Base-by-base conservation (phyloP, 495 filamentous ascomycete genomes). In the Aspergillus homomorphus region DNA sequence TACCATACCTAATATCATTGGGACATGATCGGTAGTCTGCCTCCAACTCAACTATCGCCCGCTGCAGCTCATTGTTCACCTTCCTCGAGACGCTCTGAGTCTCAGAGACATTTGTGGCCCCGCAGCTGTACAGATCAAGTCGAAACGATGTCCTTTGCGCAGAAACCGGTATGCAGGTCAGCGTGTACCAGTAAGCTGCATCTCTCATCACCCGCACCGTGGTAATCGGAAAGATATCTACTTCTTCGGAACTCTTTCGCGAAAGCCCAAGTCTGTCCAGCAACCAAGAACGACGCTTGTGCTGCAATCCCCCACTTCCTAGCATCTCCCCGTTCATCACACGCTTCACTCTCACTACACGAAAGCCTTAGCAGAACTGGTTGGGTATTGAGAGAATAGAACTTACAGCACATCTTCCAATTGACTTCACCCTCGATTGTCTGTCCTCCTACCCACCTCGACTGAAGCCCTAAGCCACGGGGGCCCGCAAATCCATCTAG, bases 361-460 rank as follows among this genome's bases (percentile, higher is more conserved):
- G 15, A 12, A 5, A 38, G 7, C 15, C 4, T 38, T 12, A 38
- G 33, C 33, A 38, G 15, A 6, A 7, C 23, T 20, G 23, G 24
- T 15, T 24, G n/a, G 24, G 30, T 9, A 42, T 18, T 14, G 7
- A 43, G 2, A 54, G 44, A 8, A 12, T 21, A 16, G 4, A 16
- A 46, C 28, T 41, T 38, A 76, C 74, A 23, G 7, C 60, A 64
- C 16, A 66, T 16, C 50, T 80, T 81, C 80, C 78, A 81, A 52
- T 82, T 81, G 26, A 81, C 80, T 0, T 51, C 33, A 5, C 74
- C 74, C 10, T 74, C 62, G 2, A 77, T 33, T 3, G 65, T 73
- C 54, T 69, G 69, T 22, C 77, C 78, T 30, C 59, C 52, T 9
- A 76, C 42, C 69, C 73, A 79, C 10, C 23, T 46, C 7, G 56